Evolutionary conservation across 306 rosid species (phyloP).

Genomic region (Cucumis hystrix): DNA sequence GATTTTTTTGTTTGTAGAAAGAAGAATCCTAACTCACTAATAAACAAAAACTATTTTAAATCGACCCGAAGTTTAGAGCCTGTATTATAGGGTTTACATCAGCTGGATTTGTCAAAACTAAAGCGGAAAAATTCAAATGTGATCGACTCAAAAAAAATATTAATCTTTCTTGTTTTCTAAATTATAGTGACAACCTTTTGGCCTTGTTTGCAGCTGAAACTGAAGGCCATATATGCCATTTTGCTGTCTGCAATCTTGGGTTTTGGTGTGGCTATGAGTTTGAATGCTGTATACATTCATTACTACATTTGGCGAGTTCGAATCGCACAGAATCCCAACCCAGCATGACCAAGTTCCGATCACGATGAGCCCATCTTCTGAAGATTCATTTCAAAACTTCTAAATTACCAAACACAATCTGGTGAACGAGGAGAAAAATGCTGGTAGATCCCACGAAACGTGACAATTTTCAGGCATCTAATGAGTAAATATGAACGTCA

Average conservation of each 20-base stretch:
- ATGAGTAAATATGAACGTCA: not conserved
- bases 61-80: not conserved
- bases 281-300: conserved; percentile 52
- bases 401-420: not conserved
- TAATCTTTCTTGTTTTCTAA: not conserved
- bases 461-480: not conserved
- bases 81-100: not conserved
- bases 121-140: not conserved
- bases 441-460: not conserved
- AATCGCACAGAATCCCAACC: conserved; percentile 25
- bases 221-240: conserved; percentile 54
- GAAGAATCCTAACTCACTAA: too few relatives aligned
- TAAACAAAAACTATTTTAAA: not conserved
- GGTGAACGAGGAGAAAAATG: not conserved
- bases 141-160: not conserved
- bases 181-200: not conserved
- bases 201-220: conserved; percentile 50
- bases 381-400: not conserved
- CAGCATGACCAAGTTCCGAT: conserved; percentile 23
- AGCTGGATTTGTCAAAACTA: not conserved
- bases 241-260: conserved; percentile 65
- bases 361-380: not conserved
- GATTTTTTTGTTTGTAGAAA: too few relatives aligned
- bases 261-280: conserved; percentile 62
- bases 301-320: conserved; percentile 58